Percentiles rank a stretch among this genome's conserved stretches.
Evolutionary conservation across 805 yeast species (phyloP).

Genomic region (Cyberlindnera lachancei): DNA sequence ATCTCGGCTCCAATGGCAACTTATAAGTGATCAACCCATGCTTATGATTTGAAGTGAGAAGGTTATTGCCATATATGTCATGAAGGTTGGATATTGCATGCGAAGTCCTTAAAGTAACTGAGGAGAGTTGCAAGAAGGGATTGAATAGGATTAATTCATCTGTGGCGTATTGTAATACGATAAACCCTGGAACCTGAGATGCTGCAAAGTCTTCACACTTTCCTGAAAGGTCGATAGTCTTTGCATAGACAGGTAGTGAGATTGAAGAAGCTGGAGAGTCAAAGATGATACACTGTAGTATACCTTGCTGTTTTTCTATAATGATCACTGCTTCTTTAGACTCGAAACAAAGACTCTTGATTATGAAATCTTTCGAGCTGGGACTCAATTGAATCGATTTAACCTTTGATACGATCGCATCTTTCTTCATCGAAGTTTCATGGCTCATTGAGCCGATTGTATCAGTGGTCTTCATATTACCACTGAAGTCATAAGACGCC

Average conservation of each 20-base stretch:
- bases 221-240: conserved; percentile 24
- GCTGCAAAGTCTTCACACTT: conserved; percentile 32
- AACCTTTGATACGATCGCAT: conserved; percentile 60
- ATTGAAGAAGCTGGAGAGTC: conserved; percentile 25
- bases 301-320: conserved; percentile 33
- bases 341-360: conserved; percentile 34
- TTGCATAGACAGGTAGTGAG: conserved; percentile 28
- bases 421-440: conserved; percentile 41
- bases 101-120: conserved; percentile 25
- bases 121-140: conserved; percentile 47
- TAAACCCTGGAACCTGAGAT: conserved; percentile 33
- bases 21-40: conserved; percentile 23
- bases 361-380: conserved; percentile 25
- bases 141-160: conserved; percentile 37
- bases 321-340: conserved; percentile 59
- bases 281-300: conserved; percentile 46
- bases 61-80: too few relatives aligned
- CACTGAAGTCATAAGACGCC: conserved; percentile 35
- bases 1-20: conserved; percentile 38
- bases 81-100: conserved; percentile 2
- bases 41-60: background rate
- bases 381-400: conserved; percentile 32
- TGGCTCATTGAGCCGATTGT: conserved; percentile 30
- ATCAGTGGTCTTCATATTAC: conserved; percentile 38
- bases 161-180: conserved; percentile 33